Conservation (phyloP, 148 eudicot species). For the Heliosperma pusillum region DNA sequence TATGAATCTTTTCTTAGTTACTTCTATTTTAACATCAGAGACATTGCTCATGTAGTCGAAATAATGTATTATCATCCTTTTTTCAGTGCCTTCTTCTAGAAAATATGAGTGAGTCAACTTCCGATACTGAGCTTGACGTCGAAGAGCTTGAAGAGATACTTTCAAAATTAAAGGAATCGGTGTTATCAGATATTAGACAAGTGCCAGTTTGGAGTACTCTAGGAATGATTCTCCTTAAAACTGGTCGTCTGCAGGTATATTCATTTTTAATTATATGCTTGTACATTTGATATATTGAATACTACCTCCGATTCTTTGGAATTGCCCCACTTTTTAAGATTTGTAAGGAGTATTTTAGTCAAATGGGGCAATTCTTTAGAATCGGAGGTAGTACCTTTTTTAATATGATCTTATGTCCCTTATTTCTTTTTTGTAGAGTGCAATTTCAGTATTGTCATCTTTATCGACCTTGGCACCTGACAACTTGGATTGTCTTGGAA, state of each 20-base stretch:
- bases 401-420: constrained; percentile 24
- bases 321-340: too few species aligned
- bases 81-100: constrained; percentile 84
- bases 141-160: constrained; percentile 77
- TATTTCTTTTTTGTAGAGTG: constrained; percentile 47
- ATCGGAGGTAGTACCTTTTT: too few species aligned
- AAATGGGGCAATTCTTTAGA: too few species aligned
- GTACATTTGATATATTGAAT: too few species aligned
- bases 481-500: constrained; percentile 92
- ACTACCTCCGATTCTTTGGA: too few species aligned
- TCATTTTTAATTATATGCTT: background rate
- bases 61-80: constrained; percentile 13
- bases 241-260: constrained; percentile 81
- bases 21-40: background rate
- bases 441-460: constrained; percentile 75
- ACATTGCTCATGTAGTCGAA: background rate
- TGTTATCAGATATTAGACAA: constrained; percentile 75
- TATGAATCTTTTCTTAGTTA: background rate
- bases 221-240: constrained; percentile 76
- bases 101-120: constrained; percentile 58
- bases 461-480: constrained; percentile 63
- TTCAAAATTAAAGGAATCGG: constrained; percentile 66
- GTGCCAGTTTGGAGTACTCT: constrained; percentile 93
- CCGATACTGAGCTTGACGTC: constrained; percentile 63
- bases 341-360: too few species aligned